Conservation (phyloP, 306 rosid genomes). For the Ceratonia siliqua region DNA sequence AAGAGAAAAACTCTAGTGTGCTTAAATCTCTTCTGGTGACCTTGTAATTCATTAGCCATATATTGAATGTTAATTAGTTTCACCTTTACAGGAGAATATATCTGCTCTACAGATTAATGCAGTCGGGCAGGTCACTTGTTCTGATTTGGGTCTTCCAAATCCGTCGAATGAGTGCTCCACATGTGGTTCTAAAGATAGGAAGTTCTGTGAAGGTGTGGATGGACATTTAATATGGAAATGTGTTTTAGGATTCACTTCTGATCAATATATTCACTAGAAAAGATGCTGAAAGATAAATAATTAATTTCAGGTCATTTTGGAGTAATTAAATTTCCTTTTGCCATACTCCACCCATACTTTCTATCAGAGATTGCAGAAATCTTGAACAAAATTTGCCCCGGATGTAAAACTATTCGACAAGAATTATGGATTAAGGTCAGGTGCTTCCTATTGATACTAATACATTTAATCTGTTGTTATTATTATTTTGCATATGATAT, state of each 20-base stretch:
- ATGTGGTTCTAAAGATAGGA: constrained; percentile 64
- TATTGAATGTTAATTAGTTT: constrained; percentile 30
- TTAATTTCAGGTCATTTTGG: constrained; percentile 88
- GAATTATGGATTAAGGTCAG: constrained; percentile 71
- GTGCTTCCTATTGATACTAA: constrained; percentile 36
- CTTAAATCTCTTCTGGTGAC: neutral
- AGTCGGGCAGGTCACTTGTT: constrained; percentile 68
- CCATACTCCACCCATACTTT: constrained; percentile 77
- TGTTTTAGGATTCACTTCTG: constrained; percentile 25
- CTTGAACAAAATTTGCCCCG: constrained; percentile 83
- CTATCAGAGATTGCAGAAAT: constrained; percentile 75
- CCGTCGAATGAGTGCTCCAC: constrained; percentile 63
- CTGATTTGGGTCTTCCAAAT: constrained; percentile 89
- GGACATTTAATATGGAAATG: constrained; percentile 25
- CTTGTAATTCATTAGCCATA: constrained; percentile 19
- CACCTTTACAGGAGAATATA: constrained; percentile 59
- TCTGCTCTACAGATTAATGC: constrained; percentile 57
- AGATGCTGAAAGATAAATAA: constrained; percentile 36
- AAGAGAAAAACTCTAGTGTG: constrained; percentile 13
- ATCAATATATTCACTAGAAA: constrained; percentile 17
- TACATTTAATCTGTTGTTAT: neutral
- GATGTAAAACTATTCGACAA: constrained; percentile 67
- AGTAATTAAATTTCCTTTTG: constrained; percentile 63
- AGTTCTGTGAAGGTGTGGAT: constrained; percentile 72
- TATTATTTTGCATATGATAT: neutral